Conservation (phyloP, 345 rosid genomes). For the Brassica juncea region DNA sequence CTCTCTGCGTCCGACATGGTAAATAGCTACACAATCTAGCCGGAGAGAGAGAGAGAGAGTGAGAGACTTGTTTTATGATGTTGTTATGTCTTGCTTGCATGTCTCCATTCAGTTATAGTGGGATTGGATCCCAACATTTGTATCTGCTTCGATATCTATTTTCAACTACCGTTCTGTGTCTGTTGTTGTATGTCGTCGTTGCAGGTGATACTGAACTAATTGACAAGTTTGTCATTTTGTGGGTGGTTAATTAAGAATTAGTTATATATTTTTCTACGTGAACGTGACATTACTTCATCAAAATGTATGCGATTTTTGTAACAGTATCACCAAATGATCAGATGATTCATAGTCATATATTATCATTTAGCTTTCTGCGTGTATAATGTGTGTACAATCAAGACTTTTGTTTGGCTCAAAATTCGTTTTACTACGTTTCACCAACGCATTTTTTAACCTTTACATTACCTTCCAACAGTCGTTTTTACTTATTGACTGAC, state of each 20-base stretch:
- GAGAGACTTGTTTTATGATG: background rate
- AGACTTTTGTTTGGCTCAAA: background rate
- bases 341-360: background rate
- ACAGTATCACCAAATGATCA: background rate
- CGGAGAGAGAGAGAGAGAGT: background rate
- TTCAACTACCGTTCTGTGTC: background rate
- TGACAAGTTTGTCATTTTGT: background rate
- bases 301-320: background rate
- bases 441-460: background rate
- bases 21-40: background rate
- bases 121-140: background rate
- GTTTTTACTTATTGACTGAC: background rate
- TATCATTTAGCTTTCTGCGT: background rate
- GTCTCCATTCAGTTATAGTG: background rate
- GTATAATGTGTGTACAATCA: background rate
- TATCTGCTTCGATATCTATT: background rate
- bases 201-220: background rate
- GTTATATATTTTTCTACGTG: background rate
- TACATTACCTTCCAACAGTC: background rate
- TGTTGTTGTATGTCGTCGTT: background rate
- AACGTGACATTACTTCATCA: background rate
- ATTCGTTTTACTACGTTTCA: background rate
- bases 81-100: background rate
- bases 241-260: background rate
- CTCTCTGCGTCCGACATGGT: slow-evolving; percentile 36